These are phyloP conservation scores for Ilyonectria mors-panacis DNA, from an alignment of 2,329 filamentous ascomycete species.

Conservation along the genomic window DNA sequence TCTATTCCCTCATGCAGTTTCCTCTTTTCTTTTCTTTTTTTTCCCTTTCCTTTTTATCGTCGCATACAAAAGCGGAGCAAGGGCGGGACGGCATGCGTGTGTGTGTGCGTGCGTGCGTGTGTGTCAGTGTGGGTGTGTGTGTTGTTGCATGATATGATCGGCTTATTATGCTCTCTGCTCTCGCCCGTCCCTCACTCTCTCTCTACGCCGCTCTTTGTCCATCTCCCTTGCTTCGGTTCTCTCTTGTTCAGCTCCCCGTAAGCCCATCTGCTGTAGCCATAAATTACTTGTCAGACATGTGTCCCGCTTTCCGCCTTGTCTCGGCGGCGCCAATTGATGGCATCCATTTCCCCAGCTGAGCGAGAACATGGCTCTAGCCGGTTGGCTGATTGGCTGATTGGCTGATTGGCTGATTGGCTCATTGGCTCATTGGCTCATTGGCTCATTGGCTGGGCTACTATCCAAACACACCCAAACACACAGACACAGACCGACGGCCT, in stretches of 20 bases:
- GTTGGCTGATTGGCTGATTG: constrained; percentile 32
- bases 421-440: constrained; percentile 29
- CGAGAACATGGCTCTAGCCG: constrained; percentile 28
- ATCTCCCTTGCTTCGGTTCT: background rate
- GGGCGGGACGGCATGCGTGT: constrained; percentile 20
- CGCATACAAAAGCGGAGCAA: constrained; percentile 31
- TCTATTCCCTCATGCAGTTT: constrained; percentile 1
- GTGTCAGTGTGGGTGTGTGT: constrained; percentile 29
- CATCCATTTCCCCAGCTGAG: constrained; percentile 14
- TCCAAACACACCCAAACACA: constrained; percentile 27
- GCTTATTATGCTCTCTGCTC: constrained; percentile 20
- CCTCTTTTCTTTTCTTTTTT: constrained; percentile 10
- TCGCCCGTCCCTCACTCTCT: constrained; percentile 5
- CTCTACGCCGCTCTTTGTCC: background rate
- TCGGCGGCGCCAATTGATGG: constrained; percentile 1
- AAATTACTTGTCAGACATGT: background rate
- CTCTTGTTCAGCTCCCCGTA: background rate
- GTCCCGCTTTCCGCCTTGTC: constrained; percentile 4
- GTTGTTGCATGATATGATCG: constrained; percentile 28
- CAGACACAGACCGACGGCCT: constrained; percentile 10
- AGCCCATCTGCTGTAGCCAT: background rate
- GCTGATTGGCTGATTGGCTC: constrained; percentile 34
- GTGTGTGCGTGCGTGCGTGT: constrained; percentile 17
- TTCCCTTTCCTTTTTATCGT: constrained; percentile 9
- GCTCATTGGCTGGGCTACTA: constrained; percentile 41